A percentile compares a stretch with the other conserved stretches of the same genome.
Conservation (phyloP, 139 green algal genomes). For the Gonium pectorale region DNA sequence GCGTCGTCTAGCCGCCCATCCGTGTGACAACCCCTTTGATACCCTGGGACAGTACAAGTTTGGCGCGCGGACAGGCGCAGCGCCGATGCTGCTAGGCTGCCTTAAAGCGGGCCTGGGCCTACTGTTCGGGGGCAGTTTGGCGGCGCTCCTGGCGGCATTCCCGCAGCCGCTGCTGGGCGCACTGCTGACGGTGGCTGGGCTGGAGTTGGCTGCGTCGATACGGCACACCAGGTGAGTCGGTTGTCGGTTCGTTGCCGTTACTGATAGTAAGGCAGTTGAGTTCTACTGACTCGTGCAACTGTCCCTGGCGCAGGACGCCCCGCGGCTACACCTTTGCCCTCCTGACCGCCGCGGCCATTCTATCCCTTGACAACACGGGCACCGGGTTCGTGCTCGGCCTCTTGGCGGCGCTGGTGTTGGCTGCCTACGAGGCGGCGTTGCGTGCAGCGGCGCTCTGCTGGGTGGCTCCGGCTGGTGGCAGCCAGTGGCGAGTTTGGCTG, state of each 20-base stretch:
- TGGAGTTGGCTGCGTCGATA: constrained; percentile 70
- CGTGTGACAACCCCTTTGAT: too few relatives aligned
- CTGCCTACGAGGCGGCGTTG: background rate
- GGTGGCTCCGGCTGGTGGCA: too few relatives aligned
- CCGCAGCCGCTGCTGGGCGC: constrained; percentile 74
- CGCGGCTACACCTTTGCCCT: constrained; percentile 71
- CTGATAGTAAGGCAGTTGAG: background rate
- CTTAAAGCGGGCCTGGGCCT: constrained; percentile 78
- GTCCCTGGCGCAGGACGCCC: background rate
- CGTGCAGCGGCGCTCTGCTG: too few relatives aligned
- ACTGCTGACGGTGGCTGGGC: constrained; percentile 73
- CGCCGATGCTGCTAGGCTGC: constrained; percentile 78
- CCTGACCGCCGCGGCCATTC: constrained; percentile 69
- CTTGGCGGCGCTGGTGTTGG: background rate
- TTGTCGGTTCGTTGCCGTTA: background rate
- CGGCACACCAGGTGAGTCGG: constrained; percentile 29
- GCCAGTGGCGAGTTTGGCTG: too few relatives aligned
- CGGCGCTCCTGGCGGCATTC: constrained; percentile 71
- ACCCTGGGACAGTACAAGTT: constrained; percentile 77
- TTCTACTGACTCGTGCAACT: background rate
- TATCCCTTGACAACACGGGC: constrained; percentile 68
- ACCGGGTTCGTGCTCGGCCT: constrained; percentile 69
- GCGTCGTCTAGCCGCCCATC: too few relatives aligned
- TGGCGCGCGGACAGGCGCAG: constrained; percentile 73
- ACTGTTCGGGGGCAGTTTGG: constrained; percentile 75